phyloP scores from a whole-genome alignment of 1,139 yeast genomes.

The Wickerhamomyces sp. region DNA sequence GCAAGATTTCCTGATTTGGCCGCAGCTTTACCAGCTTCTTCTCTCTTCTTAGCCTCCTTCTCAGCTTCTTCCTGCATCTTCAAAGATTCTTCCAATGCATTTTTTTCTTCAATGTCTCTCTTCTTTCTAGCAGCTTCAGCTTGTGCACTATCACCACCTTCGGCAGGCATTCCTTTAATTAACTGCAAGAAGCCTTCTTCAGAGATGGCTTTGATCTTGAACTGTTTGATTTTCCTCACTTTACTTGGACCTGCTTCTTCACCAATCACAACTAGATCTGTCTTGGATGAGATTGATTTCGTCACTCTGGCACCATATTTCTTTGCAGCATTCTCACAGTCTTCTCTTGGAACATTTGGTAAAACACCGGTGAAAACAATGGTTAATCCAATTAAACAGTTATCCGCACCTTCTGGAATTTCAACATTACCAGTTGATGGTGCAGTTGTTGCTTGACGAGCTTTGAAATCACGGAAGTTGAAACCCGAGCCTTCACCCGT shows the following conservation, averaged over 20 bases:
- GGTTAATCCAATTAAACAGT: slow-evolving; percentile 81
- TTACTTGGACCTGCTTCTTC: slow-evolving; percentile 98
- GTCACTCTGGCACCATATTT: slow-evolving; percentile 94
- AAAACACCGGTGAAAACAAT: slow-evolving; percentile 91
- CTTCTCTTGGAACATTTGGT: slow-evolving; percentile 73
- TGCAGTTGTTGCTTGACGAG: slow-evolving; percentile 35
- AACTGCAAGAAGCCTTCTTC: slow-evolving; percentile 82
- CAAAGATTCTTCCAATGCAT: slow-evolving; percentile 45
- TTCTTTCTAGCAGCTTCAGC: slow-evolving; percentile 72
- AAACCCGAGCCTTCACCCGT: slow-evolving; percentile 37
- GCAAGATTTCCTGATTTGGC: slow-evolving; percentile 20
- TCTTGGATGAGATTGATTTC: slow-evolving; percentile 77
- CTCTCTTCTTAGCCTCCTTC: slow-evolving; percentile 23
- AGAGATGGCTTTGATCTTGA: slow-evolving; percentile 73
- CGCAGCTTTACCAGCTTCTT: slow-evolving; percentile 22
- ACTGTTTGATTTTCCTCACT: slow-evolving; percentile 68
- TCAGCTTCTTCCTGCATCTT: slow-evolving; percentile 37
- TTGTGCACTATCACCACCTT: slow-evolving; percentile 79
- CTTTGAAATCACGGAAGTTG: slow-evolving; percentile 48
- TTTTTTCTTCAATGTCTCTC: slow-evolving; percentile 59
- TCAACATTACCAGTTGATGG: slow-evolving; percentile 27
- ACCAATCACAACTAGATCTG: slow-evolving; percentile 87
- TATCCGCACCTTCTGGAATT: slow-evolving; percentile 72
- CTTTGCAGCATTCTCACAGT: slow-evolving; percentile 72
- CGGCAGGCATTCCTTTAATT: slow-evolving; percentile 77